Evolutionary conservation across 2,329 filamentous ascomycete genomes (phyloP).

Genomic region (Fusarium hainanense): DNA sequence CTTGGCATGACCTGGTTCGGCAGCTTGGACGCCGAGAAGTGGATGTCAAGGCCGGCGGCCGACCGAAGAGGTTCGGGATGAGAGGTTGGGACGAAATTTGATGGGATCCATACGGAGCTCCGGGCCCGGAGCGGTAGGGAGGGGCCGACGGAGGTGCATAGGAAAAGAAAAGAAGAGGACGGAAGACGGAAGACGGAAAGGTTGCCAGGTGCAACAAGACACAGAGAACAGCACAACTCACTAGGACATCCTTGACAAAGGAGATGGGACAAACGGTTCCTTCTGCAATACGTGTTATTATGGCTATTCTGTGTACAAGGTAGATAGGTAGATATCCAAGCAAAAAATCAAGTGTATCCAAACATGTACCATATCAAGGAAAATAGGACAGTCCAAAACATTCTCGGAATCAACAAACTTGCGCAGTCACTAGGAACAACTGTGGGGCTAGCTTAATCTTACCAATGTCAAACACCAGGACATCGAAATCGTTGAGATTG

Average conservation of each 20-base stretch:
- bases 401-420: neutral
- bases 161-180: constrained; percentile 32
- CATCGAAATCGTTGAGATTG: constrained; percentile 47
- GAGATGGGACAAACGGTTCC: constrained; percentile 86
- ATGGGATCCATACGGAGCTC: constrained; percentile 38
- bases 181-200: constrained; percentile 17
- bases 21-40: constrained; percentile 25
- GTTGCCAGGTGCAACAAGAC: constrained; percentile 28
- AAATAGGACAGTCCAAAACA: constrained; percentile 6
- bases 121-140: constrained; percentile 34
- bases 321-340: constrained; percentile 18
- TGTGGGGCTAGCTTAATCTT: constrained; percentile 36
- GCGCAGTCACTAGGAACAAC: constrained; percentile 9
- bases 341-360: constrained; percentile 1
- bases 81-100: constrained; percentile 34
- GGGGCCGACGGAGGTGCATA: constrained; percentile 27
- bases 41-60: constrained; percentile 26
- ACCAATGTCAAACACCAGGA: constrained; percentile 55
- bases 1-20: constrained; percentile 35
- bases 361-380: constrained; percentile 10
- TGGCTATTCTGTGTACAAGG: constrained; percentile 26
- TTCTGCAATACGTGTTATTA: constrained; percentile 62
- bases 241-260: constrained; percentile 85
- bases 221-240: constrained; percentile 60
- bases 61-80: constrained; percentile 32